Percentiles rank a stretch among this genome's conserved stretches.
Conservation (phyloP, 2,329 filamentous ascomycete genomes). For the Metarhizium brunneum region DNA sequence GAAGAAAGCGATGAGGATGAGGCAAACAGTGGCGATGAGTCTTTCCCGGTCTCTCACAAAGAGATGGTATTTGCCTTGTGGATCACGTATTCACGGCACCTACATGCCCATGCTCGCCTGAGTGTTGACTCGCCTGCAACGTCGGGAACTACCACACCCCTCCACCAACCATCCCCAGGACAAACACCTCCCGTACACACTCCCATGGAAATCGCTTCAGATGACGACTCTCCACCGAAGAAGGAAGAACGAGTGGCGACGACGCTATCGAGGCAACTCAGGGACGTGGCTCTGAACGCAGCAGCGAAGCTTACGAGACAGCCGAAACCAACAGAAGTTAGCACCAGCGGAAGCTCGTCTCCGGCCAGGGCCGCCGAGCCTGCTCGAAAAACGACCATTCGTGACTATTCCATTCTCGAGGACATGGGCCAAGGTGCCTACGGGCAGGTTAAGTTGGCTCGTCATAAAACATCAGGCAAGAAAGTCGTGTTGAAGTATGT, state of each 20-base stretch:
- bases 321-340: constrained; percentile 18
- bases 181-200: constrained; percentile 51
- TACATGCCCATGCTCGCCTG: constrained; percentile 59
- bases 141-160: constrained; percentile 59
- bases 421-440: constrained; percentile 99
- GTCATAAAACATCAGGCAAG: constrained; percentile 69
- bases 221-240: constrained; percentile 33
- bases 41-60: constrained; percentile 43
- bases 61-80: constrained; percentile 92
- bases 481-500: constrained; percentile 97
- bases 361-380: constrained; percentile 27
- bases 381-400: constrained; percentile 67
- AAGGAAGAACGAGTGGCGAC: constrained; percentile 31
- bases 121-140: constrained; percentile 53
- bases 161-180: constrained; percentile 70
- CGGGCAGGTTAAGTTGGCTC: constrained; percentile 90
- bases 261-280: constrained; percentile 46
- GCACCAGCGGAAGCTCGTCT: constrained; percentile 22
- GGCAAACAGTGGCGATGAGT: constrained; percentile 25
- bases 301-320: constrained; percentile 43
- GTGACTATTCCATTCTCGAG: constrained; percentile 85
- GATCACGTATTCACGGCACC: constrained; percentile 91
- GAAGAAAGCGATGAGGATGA: constrained; percentile 49
- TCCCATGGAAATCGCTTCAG: constrained; percentile 46
- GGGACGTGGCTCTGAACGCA: constrained; percentile 45